Evolutionary conservation across 2,329 filamentous ascomycete species (phyloP), one percentile per base, ranked within the genome.

Genomic region (Purpureocillium takamizusanense): DNA sequence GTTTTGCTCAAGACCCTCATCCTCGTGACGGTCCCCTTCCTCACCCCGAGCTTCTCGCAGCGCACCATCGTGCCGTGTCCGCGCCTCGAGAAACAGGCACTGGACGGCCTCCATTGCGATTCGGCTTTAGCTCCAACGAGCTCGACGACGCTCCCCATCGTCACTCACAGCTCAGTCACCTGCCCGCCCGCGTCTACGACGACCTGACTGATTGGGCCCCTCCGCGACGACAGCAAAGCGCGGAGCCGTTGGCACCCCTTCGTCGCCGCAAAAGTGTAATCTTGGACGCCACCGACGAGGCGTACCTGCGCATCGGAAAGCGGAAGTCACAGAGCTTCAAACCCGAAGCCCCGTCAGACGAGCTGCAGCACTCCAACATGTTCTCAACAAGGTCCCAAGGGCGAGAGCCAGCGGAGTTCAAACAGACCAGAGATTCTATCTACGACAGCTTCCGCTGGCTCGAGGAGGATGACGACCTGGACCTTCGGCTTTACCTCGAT

Each of bases 391-490:
- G 45, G 46, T 36, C 35, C 42, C 17, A 39, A 35, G 18, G 36
- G 37, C 17, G 43, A 41, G 10, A 25, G 6, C 6, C 21, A 15
- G 36, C 47, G 17, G 49, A 48, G 25, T 16, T 31, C 21, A 45
- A 45, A 4, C 49, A 48, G 23, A 52, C 72, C 48, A 61, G 72
- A 28, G 68, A 75, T 36, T 72, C 73, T 2, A 65, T 84, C 41
- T 75, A 77, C 36, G 78, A 86, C 44, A 81, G 72, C 52, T 83
- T 87, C 47, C 71, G 78, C 35, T 86, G 83, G 81, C 64, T 87
- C 18, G 82, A 88, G 23, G 80, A 86, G 41, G 78, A 85, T 38
- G 74, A 81, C 14, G 75, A 83, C 37, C 63, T 89, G 25, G 82
- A 89, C 49, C 58, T 82, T 17, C 68, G 74, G 33, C 67, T 89